Evolutionary conservation across 2,329 filamentous ascomycete genomes (phyloP).

Genomic region (Aphanocladium album): DNA sequence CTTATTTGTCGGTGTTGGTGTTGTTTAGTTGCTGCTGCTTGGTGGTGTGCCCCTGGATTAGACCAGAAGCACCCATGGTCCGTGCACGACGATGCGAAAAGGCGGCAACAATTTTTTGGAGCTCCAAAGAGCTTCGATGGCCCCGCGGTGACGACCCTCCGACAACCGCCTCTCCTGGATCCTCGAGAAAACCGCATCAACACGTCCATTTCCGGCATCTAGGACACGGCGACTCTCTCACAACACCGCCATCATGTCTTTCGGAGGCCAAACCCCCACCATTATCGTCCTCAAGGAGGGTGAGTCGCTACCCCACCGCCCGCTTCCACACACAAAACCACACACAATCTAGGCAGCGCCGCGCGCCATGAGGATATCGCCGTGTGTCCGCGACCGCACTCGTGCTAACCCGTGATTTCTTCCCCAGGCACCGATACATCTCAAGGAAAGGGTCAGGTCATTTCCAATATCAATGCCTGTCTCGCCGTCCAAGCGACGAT

Average conservation of each 20-base stretch:
- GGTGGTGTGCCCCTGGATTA: neutral
- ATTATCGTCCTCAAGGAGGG: slow-evolving; percentile 98
- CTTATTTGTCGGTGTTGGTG: neutral
- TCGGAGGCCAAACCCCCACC: slow-evolving; percentile 94
- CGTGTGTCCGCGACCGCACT: neutral
- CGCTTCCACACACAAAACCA: slow-evolving; percentile 11
- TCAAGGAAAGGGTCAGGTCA: slow-evolving; percentile 91
- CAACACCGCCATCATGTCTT: slow-evolving; percentile 64
- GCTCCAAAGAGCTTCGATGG: slow-evolving; percentile 34
- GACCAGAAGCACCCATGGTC: slow-evolving; percentile 16
- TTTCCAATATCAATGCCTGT: slow-evolving; percentile 98
- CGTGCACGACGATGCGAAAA: slow-evolving; percentile 24
- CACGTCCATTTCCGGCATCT: slow-evolving; percentile 6
- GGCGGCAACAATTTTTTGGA: slow-evolving; percentile 49
- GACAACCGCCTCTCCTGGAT: slow-evolving; percentile 14
- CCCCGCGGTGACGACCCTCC: slow-evolving; percentile 21
- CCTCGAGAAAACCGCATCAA: slow-evolving; percentile 16
- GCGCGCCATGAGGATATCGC: neutral
- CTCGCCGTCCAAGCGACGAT: slow-evolving; percentile 93
- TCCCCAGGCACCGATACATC: slow-evolving; percentile 85
- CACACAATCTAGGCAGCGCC: slow-evolving; percentile 7
- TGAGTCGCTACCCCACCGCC: slow-evolving; percentile 49
- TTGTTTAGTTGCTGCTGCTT: too few relatives aligned
- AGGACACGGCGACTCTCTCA: slow-evolving; percentile 4
- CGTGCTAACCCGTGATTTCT: slow-evolving; percentile 17